Conservation (phyloP, 2,329 filamentous ascomycete genomes). For the Scleromitrula shiraiana region DNA sequence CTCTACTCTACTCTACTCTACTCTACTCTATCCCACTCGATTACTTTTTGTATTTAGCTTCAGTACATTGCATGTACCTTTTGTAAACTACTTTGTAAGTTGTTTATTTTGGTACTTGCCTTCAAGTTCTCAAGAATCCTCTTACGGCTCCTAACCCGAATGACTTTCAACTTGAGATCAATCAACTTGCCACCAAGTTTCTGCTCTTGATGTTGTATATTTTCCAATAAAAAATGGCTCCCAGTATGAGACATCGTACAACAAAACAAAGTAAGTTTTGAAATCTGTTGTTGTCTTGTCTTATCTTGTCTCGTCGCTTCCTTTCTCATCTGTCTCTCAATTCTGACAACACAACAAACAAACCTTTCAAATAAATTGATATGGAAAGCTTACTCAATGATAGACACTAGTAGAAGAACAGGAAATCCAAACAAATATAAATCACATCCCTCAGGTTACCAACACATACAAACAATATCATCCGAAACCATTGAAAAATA, state of each 20-base stretch:
- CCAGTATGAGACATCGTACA: not conserved
- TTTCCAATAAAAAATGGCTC: not conserved
- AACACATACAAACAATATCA: conserved; percentile 8
- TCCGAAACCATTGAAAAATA: not conserved
- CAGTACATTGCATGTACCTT: too few relatives aligned
- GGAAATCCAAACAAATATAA: conserved; percentile 3
- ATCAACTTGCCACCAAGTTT: too few relatives aligned
- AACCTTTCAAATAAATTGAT: not conserved
- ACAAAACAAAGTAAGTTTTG: conserved; percentile 3
- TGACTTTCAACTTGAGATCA: too few relatives aligned
- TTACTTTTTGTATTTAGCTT: too few relatives aligned
- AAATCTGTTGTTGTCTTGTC: conserved; percentile 3
- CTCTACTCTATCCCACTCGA: too few relatives aligned
- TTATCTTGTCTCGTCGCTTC: conserved; percentile 8
- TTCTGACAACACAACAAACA: not conserved
- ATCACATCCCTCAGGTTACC: not conserved
- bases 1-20: too few relatives aligned
- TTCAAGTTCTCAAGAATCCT: too few relatives aligned
- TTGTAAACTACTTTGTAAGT: too few relatives aligned
- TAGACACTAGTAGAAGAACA: not conserved
- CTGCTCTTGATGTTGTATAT: too few relatives aligned
- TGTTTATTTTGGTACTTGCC: too few relatives aligned
- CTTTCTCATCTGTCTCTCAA: not conserved
- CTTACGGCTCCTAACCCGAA: too few relatives aligned
- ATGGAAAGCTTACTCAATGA: conserved; percentile 7